These are phyloP conservation scores for Coix lacrymajobi DNA, from an alignment of 176 grass and related monocot species.

Conservation along the genomic window DNA sequence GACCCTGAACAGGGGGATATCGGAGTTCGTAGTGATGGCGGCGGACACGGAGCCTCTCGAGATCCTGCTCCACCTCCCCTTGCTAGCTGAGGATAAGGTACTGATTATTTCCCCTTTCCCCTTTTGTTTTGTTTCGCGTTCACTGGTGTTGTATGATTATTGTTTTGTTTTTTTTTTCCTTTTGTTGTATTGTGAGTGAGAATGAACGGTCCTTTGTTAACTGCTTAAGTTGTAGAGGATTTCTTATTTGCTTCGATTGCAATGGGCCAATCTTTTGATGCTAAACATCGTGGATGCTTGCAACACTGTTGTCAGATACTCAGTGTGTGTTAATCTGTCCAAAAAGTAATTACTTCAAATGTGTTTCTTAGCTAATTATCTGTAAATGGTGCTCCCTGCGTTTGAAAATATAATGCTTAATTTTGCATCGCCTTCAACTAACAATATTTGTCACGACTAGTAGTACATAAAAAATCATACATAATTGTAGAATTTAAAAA, in stretches of 20 bases:
- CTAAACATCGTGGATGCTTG: too few relatives aligned
- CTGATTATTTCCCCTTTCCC: background rate
- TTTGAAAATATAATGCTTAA: too few relatives aligned
- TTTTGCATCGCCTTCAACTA: too few relatives aligned
- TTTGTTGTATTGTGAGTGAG: background rate
- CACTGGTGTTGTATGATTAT: background rate
- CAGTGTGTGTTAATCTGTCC: background rate
- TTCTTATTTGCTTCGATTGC: background rate
- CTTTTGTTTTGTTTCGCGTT: background rate
- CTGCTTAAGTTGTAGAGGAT: background rate
- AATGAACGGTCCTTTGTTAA: background rate
- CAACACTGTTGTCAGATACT: too few relatives aligned
- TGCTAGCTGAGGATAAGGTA: slow-evolving; percentile 85
- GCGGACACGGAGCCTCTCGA: slow-evolving; percentile 82
- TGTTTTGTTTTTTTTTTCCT: background rate
- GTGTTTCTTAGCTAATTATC: background rate
- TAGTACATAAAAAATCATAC: too few relatives aligned
- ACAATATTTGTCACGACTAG: too few relatives aligned
- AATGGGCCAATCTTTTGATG: background rate
- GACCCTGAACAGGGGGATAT: slow-evolving; percentile 81
- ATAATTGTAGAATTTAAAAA: too few relatives aligned
- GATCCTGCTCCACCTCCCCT: slow-evolving; percentile 81
- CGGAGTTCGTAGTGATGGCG: slow-evolving; percentile 89
- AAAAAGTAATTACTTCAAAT: background rate
- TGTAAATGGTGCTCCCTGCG: too few relatives aligned